Evolutionary conservation across 1,139 yeast genomes (phyloP).

Genomic region (Sugiyamaella xylanicola): DNA sequence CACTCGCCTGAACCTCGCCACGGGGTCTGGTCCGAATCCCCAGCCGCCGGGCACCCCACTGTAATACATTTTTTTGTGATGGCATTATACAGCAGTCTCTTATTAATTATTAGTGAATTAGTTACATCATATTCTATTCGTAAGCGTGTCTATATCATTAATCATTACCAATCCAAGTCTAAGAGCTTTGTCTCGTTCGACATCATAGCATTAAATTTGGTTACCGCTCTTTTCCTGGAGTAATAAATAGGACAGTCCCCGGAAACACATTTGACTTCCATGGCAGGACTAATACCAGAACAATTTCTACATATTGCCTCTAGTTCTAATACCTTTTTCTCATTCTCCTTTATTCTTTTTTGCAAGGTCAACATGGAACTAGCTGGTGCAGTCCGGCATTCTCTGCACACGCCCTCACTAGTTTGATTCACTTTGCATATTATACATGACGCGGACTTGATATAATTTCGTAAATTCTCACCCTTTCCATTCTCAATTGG

Average conservation of each 20-base stretch:
- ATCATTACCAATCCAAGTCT: constrained; percentile 14
- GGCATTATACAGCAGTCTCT: too few species aligned
- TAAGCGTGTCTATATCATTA: not conserved
- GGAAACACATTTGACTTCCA: constrained; percentile 42
- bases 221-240: constrained; percentile 39
- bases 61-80: too few species aligned
- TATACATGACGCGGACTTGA: constrained; percentile 34
- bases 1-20: too few species aligned
- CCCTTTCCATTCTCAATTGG: constrained; percentile 14
- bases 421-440: constrained; percentile 31
- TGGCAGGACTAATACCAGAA: constrained; percentile 33
- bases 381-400: constrained; percentile 26
- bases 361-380: constrained; percentile 28
- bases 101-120: too few species aligned
- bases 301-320: constrained; percentile 41
- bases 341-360: constrained; percentile 28
- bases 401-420: constrained; percentile 27
- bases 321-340: constrained; percentile 35
- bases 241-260: constrained; percentile 51
- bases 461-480: constrained; percentile 29
- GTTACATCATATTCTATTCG: too few species aligned
- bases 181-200: constrained; percentile 9
- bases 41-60: too few species aligned
- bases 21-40: too few species aligned
- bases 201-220: constrained; percentile 19